Base-by-base conservation (phyloP, 2,329 filamentous ascomycete species). In the Stromatinia cepivora region DNA sequence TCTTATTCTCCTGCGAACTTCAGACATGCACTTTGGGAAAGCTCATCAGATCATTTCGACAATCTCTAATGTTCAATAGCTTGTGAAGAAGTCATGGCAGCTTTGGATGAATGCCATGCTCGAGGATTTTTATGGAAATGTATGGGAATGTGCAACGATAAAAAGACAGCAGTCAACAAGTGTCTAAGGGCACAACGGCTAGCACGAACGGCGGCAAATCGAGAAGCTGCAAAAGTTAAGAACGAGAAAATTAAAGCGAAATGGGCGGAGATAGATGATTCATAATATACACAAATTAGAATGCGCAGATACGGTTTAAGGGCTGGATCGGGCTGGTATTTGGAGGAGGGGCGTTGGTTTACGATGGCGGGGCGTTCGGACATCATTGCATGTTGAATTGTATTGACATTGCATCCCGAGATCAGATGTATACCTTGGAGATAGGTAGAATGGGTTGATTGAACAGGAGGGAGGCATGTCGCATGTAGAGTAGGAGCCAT, bases 51-150 rank as follows among this genome's bases (percentile, higher is more conserved):
- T 25, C 66, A 48, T 45, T 69, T 54, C 15, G 22, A 56, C 39
- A 28, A 39, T 64, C 15, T n/a, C 69, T 75, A 72, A 73, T 65
- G 63, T 66, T 72, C 72, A 57, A 70, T 77, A 99, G 95, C 91
- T 77, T 99, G 95, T 86, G 92, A 94, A 81, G 93, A 97, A 75
- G 88, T 99, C 79, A 97, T 98, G 88, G 90, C 85, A 64, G 91
- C 92, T 61, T 92, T 99, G 75, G 95, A 98, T 78, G 93, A 97
- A 83, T 99, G 95, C 83, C 95, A 99, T 79, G 91, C 92, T 45
- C 87, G 87, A 70, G 95, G 95, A 67, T 99, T 99, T 82, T 82
- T 99, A 70, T 94, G 92, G 87, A 97, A 97, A 81, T 89, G 92
- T 1, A 83, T 92, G 71, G 95, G 95, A 69, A 92, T 91, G 84